phyloP scores from a whole-genome alignment of 495 filamentous ascomycete genomes.

The Parmelia sp. region DNA sequence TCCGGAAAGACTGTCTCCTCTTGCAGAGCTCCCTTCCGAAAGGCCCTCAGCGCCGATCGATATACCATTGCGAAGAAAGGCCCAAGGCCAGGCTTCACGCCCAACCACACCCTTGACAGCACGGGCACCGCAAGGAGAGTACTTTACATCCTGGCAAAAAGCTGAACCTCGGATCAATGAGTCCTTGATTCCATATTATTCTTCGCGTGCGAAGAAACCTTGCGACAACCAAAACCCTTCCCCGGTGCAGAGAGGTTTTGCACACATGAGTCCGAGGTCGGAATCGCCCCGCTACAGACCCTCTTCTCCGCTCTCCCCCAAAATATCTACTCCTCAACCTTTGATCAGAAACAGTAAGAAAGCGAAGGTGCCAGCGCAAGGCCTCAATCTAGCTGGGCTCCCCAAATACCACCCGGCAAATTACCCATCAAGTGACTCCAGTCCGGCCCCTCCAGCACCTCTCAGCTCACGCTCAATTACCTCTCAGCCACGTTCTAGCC shows the following conservation, averaged over 20 bases:
- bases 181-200: constrained; percentile 16
- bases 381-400: constrained; percentile 38
- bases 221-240: neutral
- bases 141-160: constrained; percentile 5
- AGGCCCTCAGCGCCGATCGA: constrained; percentile 14
- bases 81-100: constrained; percentile 1
- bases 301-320: constrained; percentile 19
- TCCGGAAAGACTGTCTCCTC: neutral
- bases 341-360: constrained; percentile 5
- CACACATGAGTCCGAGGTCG: neutral
- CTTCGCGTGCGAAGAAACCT: constrained; percentile 3
- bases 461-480: constrained; percentile 11
- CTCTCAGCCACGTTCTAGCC: constrained; percentile 12
- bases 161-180: constrained; percentile 9
- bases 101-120: constrained; percentile 18
- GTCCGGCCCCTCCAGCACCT: neutral
- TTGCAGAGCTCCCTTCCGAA: constrained; percentile 1
- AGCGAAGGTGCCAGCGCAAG: constrained; percentile 6
- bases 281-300: constrained; percentile 11
- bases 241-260: neutral
- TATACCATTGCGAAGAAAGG: constrained; percentile 10
- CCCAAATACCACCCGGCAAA: constrained; percentile 47
- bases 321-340: constrained; percentile 20
- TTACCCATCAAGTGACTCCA: constrained; percentile 33
- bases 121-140: constrained; percentile 9